A percentile compares a stretch with the other conserved stretches of the same genome.
Conservation (phyloP, 2,329 filamentous ascomycete genomes). For the Fusarium nisikadoi region DNA sequence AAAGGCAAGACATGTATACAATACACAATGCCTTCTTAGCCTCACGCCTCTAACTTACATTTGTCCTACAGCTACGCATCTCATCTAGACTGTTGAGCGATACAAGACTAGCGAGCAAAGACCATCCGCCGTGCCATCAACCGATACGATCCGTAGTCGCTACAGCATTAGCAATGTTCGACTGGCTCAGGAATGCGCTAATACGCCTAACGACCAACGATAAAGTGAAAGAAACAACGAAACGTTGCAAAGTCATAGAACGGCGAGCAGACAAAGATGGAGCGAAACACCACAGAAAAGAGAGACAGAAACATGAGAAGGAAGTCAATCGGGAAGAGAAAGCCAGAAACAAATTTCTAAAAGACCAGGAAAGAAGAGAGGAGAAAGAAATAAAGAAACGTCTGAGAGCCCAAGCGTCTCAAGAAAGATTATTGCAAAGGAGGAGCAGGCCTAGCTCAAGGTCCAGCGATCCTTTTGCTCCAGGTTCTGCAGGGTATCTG, state of each 20-base stretch:
- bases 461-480: background rate
- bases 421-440: background rate
- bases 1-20: background rate
- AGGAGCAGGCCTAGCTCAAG: background rate
- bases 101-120: background rate
- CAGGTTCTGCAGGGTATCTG: background rate
- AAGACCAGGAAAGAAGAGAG: too few relatives aligned
- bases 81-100: accelerated
- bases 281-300: background rate
- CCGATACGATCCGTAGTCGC: background rate
- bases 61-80: accelerated
- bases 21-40: accelerated
- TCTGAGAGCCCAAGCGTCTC: background rate
- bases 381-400: background rate
- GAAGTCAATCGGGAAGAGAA: background rate
- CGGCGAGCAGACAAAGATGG: background rate
- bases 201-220: background rate
- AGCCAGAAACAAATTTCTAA: accelerated
- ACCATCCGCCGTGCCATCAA: accelerated
- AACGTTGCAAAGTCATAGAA: too few relatives aligned
- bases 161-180: background rate
- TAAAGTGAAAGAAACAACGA: too few relatives aligned
- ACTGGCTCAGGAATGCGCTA: background rate
- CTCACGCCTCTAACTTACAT: accelerated
- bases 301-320: background rate